Evolutionary conservation across 768 basidiomycete genomes (phyloP).

Genomic region (Suillus bovinus): DNA sequence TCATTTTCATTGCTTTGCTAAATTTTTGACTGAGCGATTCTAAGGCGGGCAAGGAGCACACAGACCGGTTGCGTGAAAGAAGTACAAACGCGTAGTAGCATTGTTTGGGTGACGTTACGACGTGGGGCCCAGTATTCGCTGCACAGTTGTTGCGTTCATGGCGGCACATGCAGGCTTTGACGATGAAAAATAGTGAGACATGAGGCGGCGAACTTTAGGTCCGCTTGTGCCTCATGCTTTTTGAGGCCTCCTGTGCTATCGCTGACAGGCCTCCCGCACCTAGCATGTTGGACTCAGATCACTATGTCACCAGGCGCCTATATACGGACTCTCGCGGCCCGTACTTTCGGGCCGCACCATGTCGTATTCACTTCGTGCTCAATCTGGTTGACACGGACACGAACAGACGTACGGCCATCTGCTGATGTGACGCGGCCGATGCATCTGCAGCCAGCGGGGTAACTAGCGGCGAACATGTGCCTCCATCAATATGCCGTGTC

Average conservation of each 20-base stretch:
- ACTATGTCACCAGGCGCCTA: neutral
- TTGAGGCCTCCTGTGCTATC: neutral
- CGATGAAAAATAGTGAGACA: neutral
- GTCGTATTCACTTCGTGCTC: conserved; percentile 2
- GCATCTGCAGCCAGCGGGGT: conserved; percentile 31
- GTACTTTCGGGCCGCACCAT: conserved; percentile 14
- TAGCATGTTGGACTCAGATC: neutral
- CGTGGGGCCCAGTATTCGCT: neutral
- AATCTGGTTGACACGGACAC: neutral
- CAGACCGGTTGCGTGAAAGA: neutral
- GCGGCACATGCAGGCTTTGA: too few species aligned
- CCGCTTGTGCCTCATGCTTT: neutral
- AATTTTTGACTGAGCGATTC: neutral
- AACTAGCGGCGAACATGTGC: conserved; percentile 83
- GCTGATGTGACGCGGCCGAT: conserved; percentile 36
- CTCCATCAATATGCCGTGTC: conserved; percentile 91
- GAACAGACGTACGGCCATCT: conserved; percentile 39
- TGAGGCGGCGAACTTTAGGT: neutral
- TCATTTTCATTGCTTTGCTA: neutral
- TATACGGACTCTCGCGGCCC: conserved; percentile 43
- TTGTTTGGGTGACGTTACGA: neutral
- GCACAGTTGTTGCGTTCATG: neutral
- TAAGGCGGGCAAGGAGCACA: neutral
- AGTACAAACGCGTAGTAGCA: neutral
- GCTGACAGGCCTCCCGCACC: neutral